These are phyloP conservation scores for Phytophthora kernoviae DNA, from an alignment of 352 stramenopile genomes.

Conservation along the genomic window DNA sequence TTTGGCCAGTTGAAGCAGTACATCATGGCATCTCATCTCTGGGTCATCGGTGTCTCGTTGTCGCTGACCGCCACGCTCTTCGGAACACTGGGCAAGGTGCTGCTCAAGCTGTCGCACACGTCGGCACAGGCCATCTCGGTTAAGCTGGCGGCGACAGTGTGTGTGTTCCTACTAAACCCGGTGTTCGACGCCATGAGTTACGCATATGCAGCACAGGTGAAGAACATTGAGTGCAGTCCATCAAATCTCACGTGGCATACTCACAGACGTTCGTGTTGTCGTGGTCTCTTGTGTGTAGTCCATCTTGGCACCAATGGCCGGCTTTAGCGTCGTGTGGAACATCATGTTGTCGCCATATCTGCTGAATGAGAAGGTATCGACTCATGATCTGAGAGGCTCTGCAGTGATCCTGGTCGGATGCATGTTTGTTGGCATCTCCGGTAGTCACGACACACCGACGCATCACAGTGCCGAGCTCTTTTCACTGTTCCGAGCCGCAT, in stretches of 20 bases:
- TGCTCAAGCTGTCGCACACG: slow-evolving; percentile 87
- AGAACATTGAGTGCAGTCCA: background rate
- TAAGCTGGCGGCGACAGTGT: slow-evolving; percentile 73
- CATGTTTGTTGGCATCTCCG: slow-evolving; percentile 75
- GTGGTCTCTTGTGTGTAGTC: slow-evolving; percentile 46
- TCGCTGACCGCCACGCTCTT: slow-evolving; percentile 86
- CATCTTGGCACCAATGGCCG: slow-evolving; percentile 85
- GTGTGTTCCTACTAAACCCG: slow-evolving; percentile 85
- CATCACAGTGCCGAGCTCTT: slow-evolving; percentile 83
- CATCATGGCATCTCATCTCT: slow-evolving; percentile 52
- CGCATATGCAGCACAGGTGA: slow-evolving; percentile 82
- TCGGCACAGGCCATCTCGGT: slow-evolving; percentile 55
- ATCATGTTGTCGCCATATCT: slow-evolving; percentile 85
- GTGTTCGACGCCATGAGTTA: slow-evolving; percentile 89
- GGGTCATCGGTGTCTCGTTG: slow-evolving; percentile 77
- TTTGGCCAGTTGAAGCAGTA: slow-evolving; percentile 14
- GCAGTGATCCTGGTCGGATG: slow-evolving; percentile 81
- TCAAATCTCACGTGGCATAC: slow-evolving; percentile 15
- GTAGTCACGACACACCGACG: slow-evolving; percentile 79
- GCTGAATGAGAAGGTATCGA: slow-evolving; percentile 78
- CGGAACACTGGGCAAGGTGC: slow-evolving; percentile 85
- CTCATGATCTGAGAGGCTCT: slow-evolving; percentile 72
- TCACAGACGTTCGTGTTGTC: slow-evolving; percentile 26
- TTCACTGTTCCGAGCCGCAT: slow-evolving; percentile 69
- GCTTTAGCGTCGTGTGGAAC: slow-evolving; percentile 90